Evolutionary conservation across 148 eudicot species (phyloP), one percentile per base, ranked within the genome.

Genomic region (Fagopyrum tataricum): DNA sequence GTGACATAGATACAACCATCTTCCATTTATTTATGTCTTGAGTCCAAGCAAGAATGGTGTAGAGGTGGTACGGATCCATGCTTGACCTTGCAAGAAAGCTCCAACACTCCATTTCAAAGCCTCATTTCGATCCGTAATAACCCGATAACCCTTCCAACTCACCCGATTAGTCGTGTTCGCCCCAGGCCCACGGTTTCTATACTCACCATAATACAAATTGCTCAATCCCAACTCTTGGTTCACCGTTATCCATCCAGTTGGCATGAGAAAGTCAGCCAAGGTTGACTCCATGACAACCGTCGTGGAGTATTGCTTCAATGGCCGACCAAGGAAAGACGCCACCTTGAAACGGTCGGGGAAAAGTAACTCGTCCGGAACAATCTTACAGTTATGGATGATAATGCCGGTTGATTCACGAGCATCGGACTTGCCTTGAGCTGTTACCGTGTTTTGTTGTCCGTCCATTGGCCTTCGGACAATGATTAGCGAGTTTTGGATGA

Each of bases 221-320:
- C 84, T 76, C n/a, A 84, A 76, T 0, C 79, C 88, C 17, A 80
- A 82, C 18, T 46, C 66, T 0, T 87, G 90, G 0, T 24, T 56
- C 96, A 92, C 85, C 0, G 88, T 81, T 84, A 85, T 12, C 96
- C 96, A 92, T 0, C 97, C 97, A 0, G 58, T 82, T 0, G 97
- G 96, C 0, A 81, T 79, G 4, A 92, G 76, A 6, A 82, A 84
- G 56, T 88, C 95, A 0, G 83, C 89, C 1, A 90, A 43, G 13
- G 70, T 76, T 0, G 88, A 77, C 21, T 88, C 85, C 96, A 92
- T 89, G 0, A 92, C 79, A 1, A 92, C 61, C 0, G 97, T 80
- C 26, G 83, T 85, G 0, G 95, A 77, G 67, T 15, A 92, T 23
- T 56, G 52, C 85, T 90, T 92, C 97, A 92, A 90, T 2, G 97